Percentiles rank a stretch among this genome's conserved stretches.
Conservation (phyloP, 2,329 filamentous ascomycete species). For the Scorias spongiosa region DNA sequence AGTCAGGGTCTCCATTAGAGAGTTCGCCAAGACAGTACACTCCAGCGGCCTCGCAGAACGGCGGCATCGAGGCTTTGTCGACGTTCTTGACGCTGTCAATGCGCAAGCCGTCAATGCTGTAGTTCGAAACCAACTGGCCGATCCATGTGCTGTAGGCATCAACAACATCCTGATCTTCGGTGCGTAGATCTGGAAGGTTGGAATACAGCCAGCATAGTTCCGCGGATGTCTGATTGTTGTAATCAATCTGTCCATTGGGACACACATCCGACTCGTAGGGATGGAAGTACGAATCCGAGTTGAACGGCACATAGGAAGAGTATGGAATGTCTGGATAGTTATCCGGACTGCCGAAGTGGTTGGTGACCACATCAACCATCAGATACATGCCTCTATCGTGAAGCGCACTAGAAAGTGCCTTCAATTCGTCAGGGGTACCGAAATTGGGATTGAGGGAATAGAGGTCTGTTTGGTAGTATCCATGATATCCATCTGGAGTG, state of each 20-base stretch:
- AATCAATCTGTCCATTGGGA: slow-evolving; percentile 34
- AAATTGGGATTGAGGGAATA: slow-evolving; percentile 29
- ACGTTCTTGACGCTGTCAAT: slow-evolving; percentile 21
- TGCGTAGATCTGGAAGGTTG: slow-evolving; percentile 29
- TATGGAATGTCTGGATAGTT: slow-evolving; percentile 4
- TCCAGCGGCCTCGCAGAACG: slow-evolving; percentile 13
- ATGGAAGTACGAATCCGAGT: slow-evolving; percentile 27
- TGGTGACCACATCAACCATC: slow-evolving; percentile 34
- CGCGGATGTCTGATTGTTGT: slow-evolving; percentile 2
- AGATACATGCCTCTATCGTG: slow-evolving; percentile 30
- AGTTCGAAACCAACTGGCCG: slow-evolving; percentile 22
- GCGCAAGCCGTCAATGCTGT: slow-evolving; percentile 21
- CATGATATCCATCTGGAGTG: slow-evolving; percentile 26
- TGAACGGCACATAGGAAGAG: slow-evolving; percentile 20
- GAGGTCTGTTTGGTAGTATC: slow-evolving; percentile 29
- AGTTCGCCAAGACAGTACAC: slow-evolving; percentile 20
- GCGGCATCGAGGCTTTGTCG: slow-evolving; percentile 14
- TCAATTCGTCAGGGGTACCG: slow-evolving; percentile 26
- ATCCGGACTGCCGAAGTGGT: slow-evolving; percentile 18
- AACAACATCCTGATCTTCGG: slow-evolving; percentile 22
- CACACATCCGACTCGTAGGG: slow-evolving; percentile 28
- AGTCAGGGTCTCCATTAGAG: slow-evolving; percentile 9
- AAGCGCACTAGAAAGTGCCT: slow-evolving; percentile 24
- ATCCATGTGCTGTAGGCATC: slow-evolving; percentile 24
- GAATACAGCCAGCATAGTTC: slow-evolving; percentile 36